A percentile compares a stretch with the other conserved stretches of the same genome.
phyloP scores from a whole-genome alignment of 164 flowering plant species.

The Vitis cinerea region DNA sequence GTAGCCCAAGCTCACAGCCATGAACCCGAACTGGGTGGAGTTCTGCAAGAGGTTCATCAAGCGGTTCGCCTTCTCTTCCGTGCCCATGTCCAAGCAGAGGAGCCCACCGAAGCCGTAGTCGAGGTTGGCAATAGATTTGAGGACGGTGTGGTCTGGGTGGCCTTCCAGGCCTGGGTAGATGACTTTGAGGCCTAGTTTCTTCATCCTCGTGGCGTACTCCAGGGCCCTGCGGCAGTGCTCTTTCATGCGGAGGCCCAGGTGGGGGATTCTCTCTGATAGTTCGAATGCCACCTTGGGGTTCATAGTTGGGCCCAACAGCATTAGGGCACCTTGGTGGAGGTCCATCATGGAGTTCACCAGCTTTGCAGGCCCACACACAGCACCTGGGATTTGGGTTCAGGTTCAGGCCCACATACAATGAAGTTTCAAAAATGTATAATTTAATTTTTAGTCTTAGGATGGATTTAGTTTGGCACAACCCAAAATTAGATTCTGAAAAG shows the following conservation, averaged over 20 bases:
- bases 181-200: slow-evolving; percentile 82
- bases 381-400: slow-evolving; percentile 41
- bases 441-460: too few relatives aligned
- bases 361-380: slow-evolving; percentile 76
- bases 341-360: slow-evolving; percentile 96
- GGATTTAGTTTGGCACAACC: too few relatives aligned
- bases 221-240: slow-evolving; percentile 78
- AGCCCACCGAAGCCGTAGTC: slow-evolving; percentile 87
- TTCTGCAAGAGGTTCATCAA: slow-evolving; percentile 77
- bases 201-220: slow-evolving; percentile 70
- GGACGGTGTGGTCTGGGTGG: slow-evolving; percentile 66
- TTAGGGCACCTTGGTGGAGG: slow-evolving; percentile 77
- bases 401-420: too few relatives aligned
- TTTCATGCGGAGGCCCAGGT: slow-evolving; percentile 78
- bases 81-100: slow-evolving; percentile 79
- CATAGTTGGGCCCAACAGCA: slow-evolving; percentile 96
- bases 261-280: slow-evolving; percentile 79
- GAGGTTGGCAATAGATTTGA: slow-evolving; percentile 57
- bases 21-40: slow-evolving; percentile 74
- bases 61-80: slow-evolving; percentile 71
- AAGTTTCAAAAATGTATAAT: too few relatives aligned
- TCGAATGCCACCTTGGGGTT: slow-evolving; percentile 91
- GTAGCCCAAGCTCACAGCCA: slow-evolving; percentile 95
- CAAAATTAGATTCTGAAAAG: too few relatives aligned
- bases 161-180: slow-evolving; percentile 89